Evolutionary conservation across 495 filamentous ascomycete species (phyloP), one percentile per base, ranked within the genome.

Genomic region (Lindgomyces ingoldianus): DNA sequence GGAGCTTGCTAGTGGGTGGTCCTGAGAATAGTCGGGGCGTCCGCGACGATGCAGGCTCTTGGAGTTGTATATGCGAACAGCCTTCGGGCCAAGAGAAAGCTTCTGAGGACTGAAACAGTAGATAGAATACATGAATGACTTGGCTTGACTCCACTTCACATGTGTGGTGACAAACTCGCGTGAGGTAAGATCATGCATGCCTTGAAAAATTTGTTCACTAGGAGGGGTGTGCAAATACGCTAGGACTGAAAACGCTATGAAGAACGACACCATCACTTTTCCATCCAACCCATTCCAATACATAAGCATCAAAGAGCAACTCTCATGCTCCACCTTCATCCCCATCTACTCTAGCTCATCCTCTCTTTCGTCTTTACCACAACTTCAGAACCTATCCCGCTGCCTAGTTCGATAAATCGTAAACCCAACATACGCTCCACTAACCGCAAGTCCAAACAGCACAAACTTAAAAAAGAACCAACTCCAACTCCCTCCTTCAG

Each of bases 401-500:
- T 85, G 83, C 74, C 84, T 85, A 26, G 83, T 81, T 76, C 93
- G 84, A 73, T 89, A 98, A 48, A 87, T 81, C 9, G 91, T 95
- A 69, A 80, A 98, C 10, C 92, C 93, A 24, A 89, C 86, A 77
- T 97, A 98, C 2, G 68, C 88, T 58, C 88, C 91, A 4, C 78
- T 86, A 57, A 87, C 60, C 27, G 83, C 87, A n/a, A 83, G 73
- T 60, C 87, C 75, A 75, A 97, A 89, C 55, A 96, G 59, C 24
- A 96, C 66, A 48, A 87, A 77, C 85, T 96, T 96, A 72, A 94
- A 80, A 53, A 97, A 83, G 81, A 95, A 96, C 93, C 95, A 95
- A 33, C 79, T 80, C 93, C 93, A 98, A 78, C 91, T 85, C 6
- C 91, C 84, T 22, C 80, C 77, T 64, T 78, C 74, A 66, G 78